A percentile compares a stretch with the other conserved stretches of the same genome.
phyloP scores from a whole-genome alignment of 495 filamentous ascomycete species.

The Penicillium coprophilum region DNA sequence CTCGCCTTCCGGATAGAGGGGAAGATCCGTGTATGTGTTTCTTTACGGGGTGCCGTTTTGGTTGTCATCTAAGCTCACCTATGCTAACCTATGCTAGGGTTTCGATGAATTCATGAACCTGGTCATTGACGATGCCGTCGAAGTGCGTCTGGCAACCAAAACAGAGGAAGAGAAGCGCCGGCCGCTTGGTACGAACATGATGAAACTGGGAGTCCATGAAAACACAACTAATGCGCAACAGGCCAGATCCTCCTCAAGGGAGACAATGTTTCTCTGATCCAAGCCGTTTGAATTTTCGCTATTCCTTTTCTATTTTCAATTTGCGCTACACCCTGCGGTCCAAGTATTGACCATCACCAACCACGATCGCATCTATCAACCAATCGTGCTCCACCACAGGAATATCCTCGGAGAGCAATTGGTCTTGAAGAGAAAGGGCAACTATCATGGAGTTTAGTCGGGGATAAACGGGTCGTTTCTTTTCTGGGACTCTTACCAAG shows the following conservation, averaged over 20 bases:
- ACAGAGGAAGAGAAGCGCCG: conserved; percentile 75
- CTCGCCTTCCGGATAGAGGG: conserved; percentile 89
- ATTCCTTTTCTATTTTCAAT: conserved; percentile 24
- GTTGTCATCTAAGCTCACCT: conserved; percentile 1
- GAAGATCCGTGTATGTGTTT: conserved; percentile 72
- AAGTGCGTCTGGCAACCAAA: conserved; percentile 84
- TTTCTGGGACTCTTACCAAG: conserved; percentile 49
- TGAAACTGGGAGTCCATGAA: not conserved
- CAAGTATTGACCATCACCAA: conserved; percentile 54
- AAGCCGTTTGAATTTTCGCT: conserved; percentile 54
- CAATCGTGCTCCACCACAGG: conserved; percentile 68
- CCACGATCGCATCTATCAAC: conserved; percentile 63
- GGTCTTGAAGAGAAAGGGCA: conserved; percentile 85
- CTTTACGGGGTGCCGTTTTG: not conserved
- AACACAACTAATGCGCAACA: conserved; percentile 39
- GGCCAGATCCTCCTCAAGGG: conserved; percentile 97
- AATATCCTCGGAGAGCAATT: conserved; percentile 68
- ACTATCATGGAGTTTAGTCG: conserved; percentile 51
- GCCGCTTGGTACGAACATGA: conserved; percentile 66
- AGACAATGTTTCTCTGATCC: conserved; percentile 95
- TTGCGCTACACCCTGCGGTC: conserved; percentile 32
- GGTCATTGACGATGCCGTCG: conserved; percentile 91
- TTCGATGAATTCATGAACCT: conserved; percentile 99
- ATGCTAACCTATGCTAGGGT: conserved; percentile 51
- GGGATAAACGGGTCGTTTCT: conserved; percentile 12